A percentile compares a stretch with the other conserved stretches of the same genome.
These are phyloP conservation scores for Ensete glaucum DNA, from an alignment of 176 grass and related monocot genomes.

Conservation along the genomic window DNA sequence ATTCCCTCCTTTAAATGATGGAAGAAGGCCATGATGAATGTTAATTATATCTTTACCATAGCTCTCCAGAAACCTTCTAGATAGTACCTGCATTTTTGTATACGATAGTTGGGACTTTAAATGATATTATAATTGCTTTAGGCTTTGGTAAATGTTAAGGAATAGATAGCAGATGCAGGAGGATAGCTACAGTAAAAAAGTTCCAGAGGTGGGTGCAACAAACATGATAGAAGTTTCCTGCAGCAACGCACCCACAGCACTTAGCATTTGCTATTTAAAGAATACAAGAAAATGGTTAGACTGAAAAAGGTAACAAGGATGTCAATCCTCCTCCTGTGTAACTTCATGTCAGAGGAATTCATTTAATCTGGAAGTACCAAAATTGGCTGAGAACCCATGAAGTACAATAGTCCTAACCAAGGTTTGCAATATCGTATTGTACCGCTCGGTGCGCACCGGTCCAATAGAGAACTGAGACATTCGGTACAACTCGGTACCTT, in stretches of 20 bases:
- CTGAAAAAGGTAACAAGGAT: not conserved
- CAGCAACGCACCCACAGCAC: not conserved
- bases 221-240: not conserved
- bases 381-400: too few relatives aligned
- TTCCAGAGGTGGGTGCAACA: too few relatives aligned
- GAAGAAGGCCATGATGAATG: conserved; percentile 98
- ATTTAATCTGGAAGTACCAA: too few relatives aligned
- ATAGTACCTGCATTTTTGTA: conserved; percentile 40
- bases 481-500: too few relatives aligned
- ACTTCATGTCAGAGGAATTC: too few relatives aligned
- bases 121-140: not conserved
- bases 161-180: not conserved
- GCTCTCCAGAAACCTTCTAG: conserved; percentile 54
- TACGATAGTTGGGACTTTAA: not conserved
- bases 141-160: not conserved
- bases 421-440: too few relatives aligned
- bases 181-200: not conserved
- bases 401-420: too few relatives aligned
- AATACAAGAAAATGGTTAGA: not conserved
- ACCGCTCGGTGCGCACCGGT: too few relatives aligned
- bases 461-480: too few relatives aligned
- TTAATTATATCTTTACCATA: conserved; percentile 96
- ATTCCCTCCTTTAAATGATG: conserved; percentile 83
- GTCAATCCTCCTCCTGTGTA: not conserved
- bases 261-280: not conserved